Percentiles rank a stretch among this genome's conserved stretches.
Evolutionary conservation across 768 basidiomycete species (phyloP).

Genomic region (Glaciozyma martinii): DNA sequence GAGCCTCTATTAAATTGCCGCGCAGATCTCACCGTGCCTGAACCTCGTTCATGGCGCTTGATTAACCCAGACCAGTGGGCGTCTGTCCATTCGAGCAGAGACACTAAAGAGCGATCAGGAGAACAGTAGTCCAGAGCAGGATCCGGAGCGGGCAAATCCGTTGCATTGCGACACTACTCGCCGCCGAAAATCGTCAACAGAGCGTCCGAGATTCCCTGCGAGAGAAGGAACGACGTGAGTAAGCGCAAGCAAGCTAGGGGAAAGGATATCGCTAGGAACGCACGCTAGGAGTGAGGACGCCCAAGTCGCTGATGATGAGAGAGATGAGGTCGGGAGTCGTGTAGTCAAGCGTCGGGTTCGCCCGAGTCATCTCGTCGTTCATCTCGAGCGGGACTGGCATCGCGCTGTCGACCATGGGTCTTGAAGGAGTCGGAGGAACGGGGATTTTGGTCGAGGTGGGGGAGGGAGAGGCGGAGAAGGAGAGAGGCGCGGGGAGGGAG

Average conservation of each 20-base stretch:
- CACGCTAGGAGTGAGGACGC: slow-evolving; percentile 61
- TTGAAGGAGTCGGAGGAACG: slow-evolving; percentile 25
- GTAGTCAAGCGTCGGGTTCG: slow-evolving; percentile 86
- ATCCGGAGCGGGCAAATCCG: background rate
- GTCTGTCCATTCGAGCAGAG: too few relatives aligned
- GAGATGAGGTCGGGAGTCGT: slow-evolving; percentile 91
- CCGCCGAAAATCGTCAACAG: slow-evolving; percentile 10
- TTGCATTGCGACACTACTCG: background rate
- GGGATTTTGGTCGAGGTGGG: background rate
- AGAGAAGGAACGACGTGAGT: background rate
- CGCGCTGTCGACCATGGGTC: slow-evolving; percentile 21
- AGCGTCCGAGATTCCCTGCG: slow-evolving; percentile 20
- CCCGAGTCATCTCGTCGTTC: slow-evolving; percentile 70
- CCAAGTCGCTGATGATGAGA: slow-evolving; percentile 87
- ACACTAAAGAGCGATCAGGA: too few relatives aligned
- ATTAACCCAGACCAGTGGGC: too few relatives aligned
- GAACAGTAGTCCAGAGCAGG: too few relatives aligned
- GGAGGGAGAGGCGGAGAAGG: slow-evolving; percentile 51
- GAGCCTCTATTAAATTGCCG: too few relatives aligned
- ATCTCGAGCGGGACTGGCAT: slow-evolving; percentile 45
- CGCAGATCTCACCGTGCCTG: too few relatives aligned
- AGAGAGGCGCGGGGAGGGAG: slow-evolving; percentile 55
- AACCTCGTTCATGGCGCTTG: too few relatives aligned
- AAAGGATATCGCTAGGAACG: slow-evolving; percentile 46
- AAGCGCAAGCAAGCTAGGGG: background rate